Evolutionary conservation across 179 eudicot genomes (phyloP), one percentile per base, ranked within the genome.

Genomic region (Pouteria campechiana): DNA sequence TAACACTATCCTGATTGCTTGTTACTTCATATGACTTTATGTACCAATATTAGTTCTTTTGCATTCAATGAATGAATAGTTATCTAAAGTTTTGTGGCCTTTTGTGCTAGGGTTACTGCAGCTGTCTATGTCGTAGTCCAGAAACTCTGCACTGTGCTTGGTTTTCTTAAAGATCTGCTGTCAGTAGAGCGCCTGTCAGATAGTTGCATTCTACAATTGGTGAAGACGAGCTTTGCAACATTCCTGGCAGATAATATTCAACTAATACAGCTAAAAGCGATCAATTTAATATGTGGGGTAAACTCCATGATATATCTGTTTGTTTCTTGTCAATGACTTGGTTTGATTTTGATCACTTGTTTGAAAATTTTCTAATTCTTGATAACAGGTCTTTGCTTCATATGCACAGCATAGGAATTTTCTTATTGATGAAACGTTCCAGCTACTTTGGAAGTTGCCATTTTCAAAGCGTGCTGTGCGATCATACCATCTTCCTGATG

Each of bases 181-280:
- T 46, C 70, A 32, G 58, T 92, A 44, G 99, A 87, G 61, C 82
- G 83, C 35, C 75, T 92, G 44, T 67, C 99, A 50, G 99, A 92
- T 59, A 92, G 99, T 70, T 92, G 96, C 65, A 82, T 92, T 65
- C 49, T 92, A 52, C 99, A 92, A 62, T 74, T 92, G 24, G 64
- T 87, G 33, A 82, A 75, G 70, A 82, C 92, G 49, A 61, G 94
- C 64, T 67, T 92, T 67, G 62, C 95, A 44, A 87, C 94, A 20
- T 65, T 92, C 35, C 60, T 74, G 68, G 99, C 87, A 61, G 99
- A 92, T 46, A 92, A 87, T 51, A 69, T 92, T 46, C 96, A 92
- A 63, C 87, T 92, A 48, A 72, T 92, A 83, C 99, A 92, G 67
- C 58, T 92, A 57, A 87, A 92, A 72, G 78, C 99, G 36, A 73